Evolutionary conservation across 2,329 filamentous ascomycete species (phyloP).

Genomic region (Fusarium sp.): DNA sequence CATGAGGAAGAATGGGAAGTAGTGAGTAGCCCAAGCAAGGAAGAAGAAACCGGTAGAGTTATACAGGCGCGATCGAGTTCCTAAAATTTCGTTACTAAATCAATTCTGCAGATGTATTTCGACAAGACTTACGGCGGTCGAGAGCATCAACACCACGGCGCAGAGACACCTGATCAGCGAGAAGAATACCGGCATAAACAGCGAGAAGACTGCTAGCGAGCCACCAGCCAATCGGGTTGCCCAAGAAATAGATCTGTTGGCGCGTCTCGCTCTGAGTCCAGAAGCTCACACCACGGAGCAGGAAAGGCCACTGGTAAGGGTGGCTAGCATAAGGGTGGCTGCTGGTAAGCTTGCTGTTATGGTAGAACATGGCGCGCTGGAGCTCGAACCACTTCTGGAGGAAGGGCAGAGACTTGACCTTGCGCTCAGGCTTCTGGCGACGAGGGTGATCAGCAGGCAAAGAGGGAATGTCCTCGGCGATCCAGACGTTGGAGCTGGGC

Average conservation of each 20-base stretch:
- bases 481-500: conserved; percentile 93
- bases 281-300: conserved; percentile 97
- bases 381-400: conserved; percentile 95
- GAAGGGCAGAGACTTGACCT: conserved; percentile 88
- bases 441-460: conserved; percentile 77
- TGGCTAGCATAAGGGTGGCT: conserved; percentile 96
- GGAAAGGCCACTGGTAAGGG: conserved; percentile 97
- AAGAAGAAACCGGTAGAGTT: conserved; percentile 99
- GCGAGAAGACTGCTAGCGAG: conserved; percentile 90
- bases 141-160: conserved; percentile 93
- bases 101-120: background rate
- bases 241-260: conserved; percentile 98
- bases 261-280: conserved; percentile 97
- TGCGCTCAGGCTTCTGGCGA: conserved; percentile 76
- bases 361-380: conserved; percentile 98
- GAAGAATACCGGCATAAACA: conserved; percentile 90
- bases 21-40: conserved; percentile 96
- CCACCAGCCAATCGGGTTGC: conserved; percentile 98
- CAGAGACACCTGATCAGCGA: conserved; percentile 91
- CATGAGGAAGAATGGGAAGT: conserved; percentile 98
- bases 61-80: conserved; percentile 92
- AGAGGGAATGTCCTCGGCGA: conserved; percentile 89
- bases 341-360: conserved; percentile 97
- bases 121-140: conserved; percentile 80
- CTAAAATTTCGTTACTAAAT: conserved; percentile 57